Conservation (phyloP, 2,329 filamentous ascomycete species). For the Fusarium phyllophilum region DNA sequence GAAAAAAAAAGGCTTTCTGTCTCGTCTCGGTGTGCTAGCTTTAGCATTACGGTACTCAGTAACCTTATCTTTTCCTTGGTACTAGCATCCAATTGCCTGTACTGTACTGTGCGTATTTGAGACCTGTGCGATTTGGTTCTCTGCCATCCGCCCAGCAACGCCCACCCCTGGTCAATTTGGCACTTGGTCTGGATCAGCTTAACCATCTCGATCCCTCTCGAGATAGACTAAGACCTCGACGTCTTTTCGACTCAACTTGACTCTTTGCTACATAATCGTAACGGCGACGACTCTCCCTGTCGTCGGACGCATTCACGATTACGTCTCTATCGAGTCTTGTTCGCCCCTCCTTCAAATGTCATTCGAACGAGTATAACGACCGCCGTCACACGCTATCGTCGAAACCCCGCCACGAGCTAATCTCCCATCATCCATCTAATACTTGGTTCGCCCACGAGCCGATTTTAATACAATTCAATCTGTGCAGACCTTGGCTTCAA, state of each 20-base stretch:
- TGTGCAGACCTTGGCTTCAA: slow-evolving; percentile 1
- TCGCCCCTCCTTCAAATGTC: slow-evolving; percentile 46
- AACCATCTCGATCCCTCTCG: slow-evolving; percentile 32
- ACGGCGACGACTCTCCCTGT: slow-evolving; percentile 29
- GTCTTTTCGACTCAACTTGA: slow-evolving; percentile 22
- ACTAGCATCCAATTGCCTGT: background rate
- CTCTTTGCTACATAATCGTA: slow-evolving; percentile 18
- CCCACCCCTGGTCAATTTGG: slow-evolving; percentile 35
- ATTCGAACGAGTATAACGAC: slow-evolving; percentile 48
- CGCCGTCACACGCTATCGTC: slow-evolving; percentile 44
- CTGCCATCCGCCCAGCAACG: slow-evolving; percentile 43
- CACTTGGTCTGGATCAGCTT: slow-evolving; percentile 32
- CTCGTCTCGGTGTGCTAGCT: slow-evolving; percentile 27
- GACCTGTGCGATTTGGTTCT: slow-evolving; percentile 32
- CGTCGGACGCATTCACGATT: slow-evolving; percentile 19
- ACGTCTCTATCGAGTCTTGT: slow-evolving; percentile 37
- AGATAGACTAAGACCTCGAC: slow-evolving; percentile 31
- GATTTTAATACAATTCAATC: slow-evolving; percentile 16
- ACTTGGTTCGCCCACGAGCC: slow-evolving; percentile 23
- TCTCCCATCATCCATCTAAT: slow-evolving; percentile 28
- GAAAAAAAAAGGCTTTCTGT: slow-evolving; percentile 6
- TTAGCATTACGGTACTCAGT: slow-evolving; percentile 27
- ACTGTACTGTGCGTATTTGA: slow-evolving; percentile 35
- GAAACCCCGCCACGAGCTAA: slow-evolving; percentile 38
- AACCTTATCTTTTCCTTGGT: slow-evolving; percentile 26